Conservation (phyloP, 2,329 filamentous ascomycete genomes). For the Fusarium circinatum region DNA sequence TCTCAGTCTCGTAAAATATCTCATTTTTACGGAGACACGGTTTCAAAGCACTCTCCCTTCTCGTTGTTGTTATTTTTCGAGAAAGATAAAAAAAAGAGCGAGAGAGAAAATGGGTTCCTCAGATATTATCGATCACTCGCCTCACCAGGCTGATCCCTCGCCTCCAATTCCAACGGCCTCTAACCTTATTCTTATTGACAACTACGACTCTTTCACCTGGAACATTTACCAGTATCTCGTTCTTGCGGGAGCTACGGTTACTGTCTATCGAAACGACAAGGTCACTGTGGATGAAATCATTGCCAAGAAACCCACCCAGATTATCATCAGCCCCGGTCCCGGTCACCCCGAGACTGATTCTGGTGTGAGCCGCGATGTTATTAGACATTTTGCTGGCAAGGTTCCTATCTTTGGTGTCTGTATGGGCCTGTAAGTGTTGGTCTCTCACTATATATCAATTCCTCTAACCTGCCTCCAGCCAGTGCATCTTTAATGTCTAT, state of each 20-base stretch:
- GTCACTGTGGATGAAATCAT: slow-evolving; percentile 87
- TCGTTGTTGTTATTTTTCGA: background rate
- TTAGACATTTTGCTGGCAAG: slow-evolving; percentile 91
- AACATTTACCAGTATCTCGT: slow-evolving; percentile 99
- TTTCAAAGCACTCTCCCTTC: background rate
- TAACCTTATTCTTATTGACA: slow-evolving; percentile 96
- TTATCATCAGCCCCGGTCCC: slow-evolving; percentile 94
- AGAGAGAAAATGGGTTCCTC: slow-evolving; percentile 57
- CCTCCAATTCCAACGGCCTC: slow-evolving; percentile 80
- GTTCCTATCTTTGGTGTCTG: slow-evolving; percentile 97
- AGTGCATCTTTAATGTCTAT: slow-evolving; percentile 96
- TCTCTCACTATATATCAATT: background rate
- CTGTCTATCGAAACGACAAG: slow-evolving; percentile 92
- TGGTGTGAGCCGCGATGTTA: slow-evolving; percentile 91
- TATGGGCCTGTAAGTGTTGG: slow-evolving; percentile 83
- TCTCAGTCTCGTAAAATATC: slow-evolving; percentile 10
- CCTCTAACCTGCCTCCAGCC: slow-evolving; percentile 58
- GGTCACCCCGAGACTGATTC: slow-evolving; percentile 93
- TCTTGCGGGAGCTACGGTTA: slow-evolving; percentile 92
- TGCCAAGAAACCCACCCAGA: slow-evolving; percentile 85
- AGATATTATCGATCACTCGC: slow-evolving; percentile 80
- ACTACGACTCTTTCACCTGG: slow-evolving; percentile 99
- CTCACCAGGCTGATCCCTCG: slow-evolving; percentile 81
- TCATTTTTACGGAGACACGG: background rate
- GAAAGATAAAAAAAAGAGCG: background rate